Evolutionary conservation across 2,329 filamentous ascomycete species (phyloP).

Genomic region (Paradendryphiella salina): DNA sequence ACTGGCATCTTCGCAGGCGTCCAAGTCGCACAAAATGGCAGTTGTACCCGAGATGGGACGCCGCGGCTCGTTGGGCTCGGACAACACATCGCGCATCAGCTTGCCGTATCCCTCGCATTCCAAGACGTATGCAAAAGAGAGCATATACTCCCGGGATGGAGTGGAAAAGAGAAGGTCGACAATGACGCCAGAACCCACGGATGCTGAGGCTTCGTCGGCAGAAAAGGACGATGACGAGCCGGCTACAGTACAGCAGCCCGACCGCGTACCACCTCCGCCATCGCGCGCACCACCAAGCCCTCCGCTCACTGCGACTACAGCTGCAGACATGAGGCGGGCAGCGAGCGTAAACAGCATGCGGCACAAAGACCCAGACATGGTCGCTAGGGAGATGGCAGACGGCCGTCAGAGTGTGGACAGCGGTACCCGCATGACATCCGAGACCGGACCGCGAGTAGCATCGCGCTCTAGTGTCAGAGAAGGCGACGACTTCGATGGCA

Average conservation of each 20-base stretch:
- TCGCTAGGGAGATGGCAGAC: constrained; percentile 44
- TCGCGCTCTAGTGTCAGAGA: constrained; percentile 52
- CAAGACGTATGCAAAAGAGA: constrained; percentile 90
- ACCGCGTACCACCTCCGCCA: constrained; percentile 24
- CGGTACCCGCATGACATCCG: constrained; percentile 41
- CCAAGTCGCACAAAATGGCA: constrained; percentile 43
- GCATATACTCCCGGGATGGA: constrained; percentile 63
- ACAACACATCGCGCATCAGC: constrained; percentile 45
- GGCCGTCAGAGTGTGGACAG: constrained; percentile 51
- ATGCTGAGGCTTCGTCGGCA: constrained; percentile 40
- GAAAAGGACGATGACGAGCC: constrained; percentile 24
- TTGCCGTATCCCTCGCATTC: constrained; percentile 81
- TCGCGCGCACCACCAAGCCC: constrained; percentile 53
- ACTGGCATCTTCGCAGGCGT: constrained; percentile 24
- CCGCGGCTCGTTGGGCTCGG: constrained; percentile 41
- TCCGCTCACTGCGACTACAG: constrained; percentile 49
- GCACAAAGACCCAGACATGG: constrained; percentile 43
- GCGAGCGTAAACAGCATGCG: constrained; percentile 52
- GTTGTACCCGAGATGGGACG: constrained; percentile 55
- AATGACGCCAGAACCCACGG: constrained; percentile 50
- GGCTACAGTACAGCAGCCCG: constrained; percentile 17
- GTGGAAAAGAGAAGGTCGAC: constrained; percentile 35
- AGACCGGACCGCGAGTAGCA: constrained; percentile 43
- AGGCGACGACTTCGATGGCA: constrained; percentile 43
- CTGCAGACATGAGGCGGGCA: constrained; percentile 50